Evolutionary conservation across 2,329 filamentous ascomycete genomes (phyloP).

Genomic region (Aspergillus alliaceus): DNA sequence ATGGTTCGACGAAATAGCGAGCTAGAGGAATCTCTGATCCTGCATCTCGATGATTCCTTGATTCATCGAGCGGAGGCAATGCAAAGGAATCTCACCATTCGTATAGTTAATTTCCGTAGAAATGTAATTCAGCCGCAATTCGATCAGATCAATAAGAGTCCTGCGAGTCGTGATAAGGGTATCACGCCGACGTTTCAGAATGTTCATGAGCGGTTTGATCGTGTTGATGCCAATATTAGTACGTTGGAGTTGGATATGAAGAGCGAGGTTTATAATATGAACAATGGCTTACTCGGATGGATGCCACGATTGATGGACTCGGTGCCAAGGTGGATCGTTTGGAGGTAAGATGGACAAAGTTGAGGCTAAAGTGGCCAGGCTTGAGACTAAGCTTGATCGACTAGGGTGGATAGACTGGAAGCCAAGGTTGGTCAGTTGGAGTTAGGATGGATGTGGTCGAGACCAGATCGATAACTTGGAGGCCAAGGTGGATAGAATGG

Average conservation of each 20-base stretch:
- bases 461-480: too few relatives aligned
- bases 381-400: too few relatives aligned
- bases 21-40: not conserved
- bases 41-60: not conserved
- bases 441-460: too few relatives aligned
- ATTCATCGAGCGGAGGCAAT: not conserved
- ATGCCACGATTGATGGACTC: not conserved
- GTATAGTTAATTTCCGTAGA: not conserved
- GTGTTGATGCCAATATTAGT: not conserved
- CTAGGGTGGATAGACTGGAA: too few relatives aligned
- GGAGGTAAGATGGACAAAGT: not conserved
- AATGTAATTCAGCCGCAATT: not conserved
- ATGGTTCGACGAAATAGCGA: not conserved
- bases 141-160: not conserved
- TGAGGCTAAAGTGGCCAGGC: too few relatives aligned
- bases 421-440: too few relatives aligned
- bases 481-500: too few relatives aligned
- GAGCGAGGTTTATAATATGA: not conserved
- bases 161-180: not conserved
- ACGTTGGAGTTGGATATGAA: not conserved
- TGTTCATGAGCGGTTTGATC: not conserved
- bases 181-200: not conserved
- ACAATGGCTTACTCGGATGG: not conserved
- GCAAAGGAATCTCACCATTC: not conserved
- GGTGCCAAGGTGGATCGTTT: not conserved